Evolutionary conservation across 1,139 yeast species (phyloP).

Genomic region (Entelexis paramagnoliae): DNA sequence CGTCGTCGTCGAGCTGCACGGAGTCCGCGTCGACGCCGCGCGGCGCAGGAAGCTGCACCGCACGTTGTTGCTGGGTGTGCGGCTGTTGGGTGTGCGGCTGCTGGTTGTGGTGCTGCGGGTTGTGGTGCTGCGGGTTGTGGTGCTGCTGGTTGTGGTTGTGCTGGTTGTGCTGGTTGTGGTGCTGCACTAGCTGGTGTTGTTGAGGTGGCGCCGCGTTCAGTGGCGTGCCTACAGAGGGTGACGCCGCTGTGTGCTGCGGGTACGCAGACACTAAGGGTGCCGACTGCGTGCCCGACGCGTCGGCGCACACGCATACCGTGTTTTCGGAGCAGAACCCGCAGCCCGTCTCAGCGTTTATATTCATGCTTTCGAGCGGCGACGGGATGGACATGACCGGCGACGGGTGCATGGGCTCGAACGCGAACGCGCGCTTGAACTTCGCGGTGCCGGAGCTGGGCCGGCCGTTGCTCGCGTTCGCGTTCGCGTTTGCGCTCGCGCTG

Average conservation of each 20-base stretch:
- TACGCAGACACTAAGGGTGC: not conserved
- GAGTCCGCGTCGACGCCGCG: not conserved
- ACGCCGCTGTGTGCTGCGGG: not conserved
- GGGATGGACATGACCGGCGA: constrained; percentile 11
- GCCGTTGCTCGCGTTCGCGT: not conserved
- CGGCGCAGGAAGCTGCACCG: constrained; percentile 2
- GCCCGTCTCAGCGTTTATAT: constrained; percentile 36
- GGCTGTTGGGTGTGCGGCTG: not conserved
- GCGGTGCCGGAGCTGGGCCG: not conserved
- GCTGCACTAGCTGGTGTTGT: not conserved
- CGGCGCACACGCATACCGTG: constrained; percentile 84
- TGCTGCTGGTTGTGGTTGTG: not conserved
- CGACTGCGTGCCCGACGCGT: not conserved
- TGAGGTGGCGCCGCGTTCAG: not conserved
- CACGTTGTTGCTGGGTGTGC: not conserved
- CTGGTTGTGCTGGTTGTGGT: not conserved
- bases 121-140: constrained; percentile 1
- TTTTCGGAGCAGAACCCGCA: constrained; percentile 90
- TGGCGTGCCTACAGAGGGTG: not conserved
- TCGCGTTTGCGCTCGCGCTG: not conserved
- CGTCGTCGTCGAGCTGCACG: constrained; percentile 4
- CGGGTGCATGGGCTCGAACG: constrained; percentile 17
- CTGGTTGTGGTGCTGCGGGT: not conserved
- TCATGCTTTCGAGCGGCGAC: constrained; percentile 15
- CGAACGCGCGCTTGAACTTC: constrained; percentile 9